Percentiles rank a stretch among this genome's conserved stretches.
phyloP scores from a whole-genome alignment of 2,329 filamentous ascomycete species.

The Fusarium brachygibbosum region DNA sequence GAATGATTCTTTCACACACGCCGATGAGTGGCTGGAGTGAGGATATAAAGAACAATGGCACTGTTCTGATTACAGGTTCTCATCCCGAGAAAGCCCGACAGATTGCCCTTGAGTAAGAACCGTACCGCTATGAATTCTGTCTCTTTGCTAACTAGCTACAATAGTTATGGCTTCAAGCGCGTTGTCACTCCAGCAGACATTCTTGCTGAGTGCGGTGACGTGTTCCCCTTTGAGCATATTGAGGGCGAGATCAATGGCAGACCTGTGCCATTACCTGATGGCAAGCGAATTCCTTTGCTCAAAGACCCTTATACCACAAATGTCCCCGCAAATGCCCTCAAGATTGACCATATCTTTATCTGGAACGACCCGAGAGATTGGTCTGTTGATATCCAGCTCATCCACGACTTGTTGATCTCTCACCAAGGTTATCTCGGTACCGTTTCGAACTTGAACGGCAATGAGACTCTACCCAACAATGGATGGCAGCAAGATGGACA shows the following conservation, averaged over 20 bases:
- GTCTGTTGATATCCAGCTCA: conserved; percentile 89
- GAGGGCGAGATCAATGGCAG: conserved; percentile 51
- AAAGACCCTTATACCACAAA: conserved; percentile 52
- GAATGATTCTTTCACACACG: conserved; percentile 84
- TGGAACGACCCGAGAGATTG: conserved; percentile 98
- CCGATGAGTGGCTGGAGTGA: conserved; percentile 76
- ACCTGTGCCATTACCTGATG: conserved; percentile 51
- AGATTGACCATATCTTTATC: conserved; percentile 91
- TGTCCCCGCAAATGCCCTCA: conserved; percentile 65
- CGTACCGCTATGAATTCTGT: background rate
- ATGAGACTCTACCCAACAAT: conserved; percentile 72
- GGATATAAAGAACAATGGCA: conserved; percentile 57
- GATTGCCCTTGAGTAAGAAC: conserved; percentile 75
- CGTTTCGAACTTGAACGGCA: conserved; percentile 78
- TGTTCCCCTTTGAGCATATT: conserved; percentile 82
- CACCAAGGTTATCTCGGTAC: conserved; percentile 85
- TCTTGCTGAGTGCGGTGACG: conserved; percentile 75
- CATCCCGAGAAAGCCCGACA: conserved; percentile 74
- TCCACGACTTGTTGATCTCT: conserved; percentile 86
- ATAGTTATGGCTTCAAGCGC: conserved; percentile 78
- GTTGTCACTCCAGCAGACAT: conserved; percentile 92
- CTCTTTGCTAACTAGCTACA: background rate
- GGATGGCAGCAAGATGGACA: conserved; percentile 89
- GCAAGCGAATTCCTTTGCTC: conserved; percentile 51
- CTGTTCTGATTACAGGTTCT: conserved; percentile 81